Evolutionary conservation across 1,139 yeast genomes (phyloP).

Genomic region (Hemisphaericaspora xylanilytica): DNA sequence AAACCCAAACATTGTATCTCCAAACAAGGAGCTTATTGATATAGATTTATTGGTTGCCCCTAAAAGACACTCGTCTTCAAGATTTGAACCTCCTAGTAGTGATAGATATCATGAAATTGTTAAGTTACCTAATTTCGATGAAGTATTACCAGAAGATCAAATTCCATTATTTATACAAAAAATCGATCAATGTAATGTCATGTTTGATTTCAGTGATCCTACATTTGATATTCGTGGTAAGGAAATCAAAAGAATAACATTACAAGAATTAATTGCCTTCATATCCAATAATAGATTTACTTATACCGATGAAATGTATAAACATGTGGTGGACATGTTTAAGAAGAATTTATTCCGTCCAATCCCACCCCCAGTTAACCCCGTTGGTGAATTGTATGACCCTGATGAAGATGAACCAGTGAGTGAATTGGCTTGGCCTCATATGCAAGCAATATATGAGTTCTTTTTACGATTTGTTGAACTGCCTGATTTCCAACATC

Average conservation of each 20-base stretch:
- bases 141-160: conserved; percentile 84
- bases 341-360: conserved; percentile 87
- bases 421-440: conserved; percentile 97
- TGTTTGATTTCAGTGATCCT: conserved; percentile 93
- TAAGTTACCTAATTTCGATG: conserved; percentile 84
- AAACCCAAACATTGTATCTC: conserved; percentile 44
- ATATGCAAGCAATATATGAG: conserved; percentile 95
- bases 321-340: conserved; percentile 87
- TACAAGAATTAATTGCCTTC: conserved; percentile 86
- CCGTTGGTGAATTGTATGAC: conserved; percentile 91
- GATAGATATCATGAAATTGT: conserved; percentile 66
- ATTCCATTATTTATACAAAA: conserved; percentile 79
- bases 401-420: conserved; percentile 99
- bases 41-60: conserved; percentile 61
- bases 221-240: conserved; percentile 89
- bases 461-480: conserved; percentile 90
- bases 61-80: conserved; percentile 88
- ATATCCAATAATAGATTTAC: conserved; percentile 78
- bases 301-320: conserved; percentile 88
- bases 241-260: conserved; percentile 81
- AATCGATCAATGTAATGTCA: conserved; percentile 89
- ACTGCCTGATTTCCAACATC: conserved; percentile 92
- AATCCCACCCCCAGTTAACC: conserved; percentile 97
- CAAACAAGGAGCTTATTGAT: conserved; percentile 43
- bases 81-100: conserved; percentile 78